Percentiles rank a stretch among this genome's conserved stretches.
Conservation (phyloP, 371 early-diverging fungal species). For the Smittium mucronatum region DNA sequence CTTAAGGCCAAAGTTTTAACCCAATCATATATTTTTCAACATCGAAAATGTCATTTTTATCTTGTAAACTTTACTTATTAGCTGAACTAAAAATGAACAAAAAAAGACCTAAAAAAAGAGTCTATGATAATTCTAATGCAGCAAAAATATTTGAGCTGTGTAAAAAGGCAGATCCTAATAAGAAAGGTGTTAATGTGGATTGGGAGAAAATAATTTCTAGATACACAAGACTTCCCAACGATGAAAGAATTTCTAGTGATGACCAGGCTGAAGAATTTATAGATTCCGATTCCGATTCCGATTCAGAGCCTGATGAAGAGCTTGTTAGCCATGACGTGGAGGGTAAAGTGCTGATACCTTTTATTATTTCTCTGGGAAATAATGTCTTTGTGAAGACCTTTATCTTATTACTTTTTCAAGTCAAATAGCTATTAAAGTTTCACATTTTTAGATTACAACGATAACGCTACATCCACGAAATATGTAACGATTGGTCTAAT, state of each 20-base stretch:
- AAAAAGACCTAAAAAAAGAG: slow-evolving; percentile 43
- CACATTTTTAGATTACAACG: not conserved
- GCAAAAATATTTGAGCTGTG: slow-evolving; percentile 49
- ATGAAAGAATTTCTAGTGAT: no score
- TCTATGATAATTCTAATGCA: slow-evolving; percentile 56
- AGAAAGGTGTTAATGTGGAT: slow-evolving; percentile 52
- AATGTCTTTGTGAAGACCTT: slow-evolving; percentile 19
- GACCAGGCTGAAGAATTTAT: not conserved
- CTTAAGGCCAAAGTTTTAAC: not conserved
- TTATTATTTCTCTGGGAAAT: slow-evolving; percentile 21
- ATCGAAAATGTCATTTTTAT: not conserved
- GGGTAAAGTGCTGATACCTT: slow-evolving; percentile 12
- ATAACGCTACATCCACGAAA: slow-evolving; percentile 10
- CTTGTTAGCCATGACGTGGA: not conserved
- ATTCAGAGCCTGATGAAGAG: not conserved
- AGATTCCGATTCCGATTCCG: not conserved
- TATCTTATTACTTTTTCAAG: not conserved
- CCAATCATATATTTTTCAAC: not conserved
- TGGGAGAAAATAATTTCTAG: slow-evolving; percentile 58
- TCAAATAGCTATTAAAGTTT: not conserved
- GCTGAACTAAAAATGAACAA: slow-evolving; percentile 36
- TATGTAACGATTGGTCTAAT: slow-evolving; percentile 74
- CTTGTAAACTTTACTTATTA: slow-evolving; percentile 9
- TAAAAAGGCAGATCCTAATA: slow-evolving; percentile 18
- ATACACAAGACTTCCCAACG: slow-evolving; percentile 21